Conservation (phyloP, 176 grass and related monocot species). For the Aegilops umbellulata region DNA sequence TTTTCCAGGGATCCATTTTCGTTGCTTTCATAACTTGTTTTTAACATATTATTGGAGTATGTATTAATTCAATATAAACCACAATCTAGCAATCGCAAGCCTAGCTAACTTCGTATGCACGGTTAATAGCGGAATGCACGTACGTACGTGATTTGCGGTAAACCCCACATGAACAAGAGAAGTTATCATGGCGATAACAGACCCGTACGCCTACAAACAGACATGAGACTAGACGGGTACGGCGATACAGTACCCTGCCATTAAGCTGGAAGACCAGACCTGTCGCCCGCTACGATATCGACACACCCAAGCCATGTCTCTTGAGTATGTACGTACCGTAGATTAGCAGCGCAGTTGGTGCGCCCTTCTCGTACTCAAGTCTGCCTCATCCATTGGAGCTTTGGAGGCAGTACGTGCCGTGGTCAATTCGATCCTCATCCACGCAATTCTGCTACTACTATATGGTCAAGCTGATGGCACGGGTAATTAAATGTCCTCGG, state of each 20-base stretch:
- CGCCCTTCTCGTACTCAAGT: slow-evolving; percentile 14
- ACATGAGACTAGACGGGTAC: slow-evolving; percentile 14
- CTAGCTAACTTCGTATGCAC: neutral
- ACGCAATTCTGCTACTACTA: neutral
- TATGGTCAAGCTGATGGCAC: neutral
- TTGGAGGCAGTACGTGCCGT: neutral
- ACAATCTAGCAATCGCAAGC: too few relatives aligned
- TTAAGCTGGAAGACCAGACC: slow-evolving; percentile 36
- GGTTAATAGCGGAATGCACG: neutral
- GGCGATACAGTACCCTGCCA: slow-evolving; percentile 13
- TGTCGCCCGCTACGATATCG: neutral
- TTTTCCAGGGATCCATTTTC: too few relatives aligned
- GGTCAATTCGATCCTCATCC: neutral
- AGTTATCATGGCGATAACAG: neutral
- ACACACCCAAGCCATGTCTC: slow-evolving; percentile 12
- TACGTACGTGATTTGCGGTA: neutral
- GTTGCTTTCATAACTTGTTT: too few relatives aligned
- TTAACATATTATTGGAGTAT: too few relatives aligned
- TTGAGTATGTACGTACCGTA: neutral
- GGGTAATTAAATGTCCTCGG: neutral
- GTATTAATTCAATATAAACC: too few relatives aligned
- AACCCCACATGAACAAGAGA: neutral
- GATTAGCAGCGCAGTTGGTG: neutral
- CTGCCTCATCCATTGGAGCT: neutral
- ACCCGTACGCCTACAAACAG: neutral